phyloP scores from a whole-genome alignment of 257 asterid species.

The Jasminum sambac region DNA sequence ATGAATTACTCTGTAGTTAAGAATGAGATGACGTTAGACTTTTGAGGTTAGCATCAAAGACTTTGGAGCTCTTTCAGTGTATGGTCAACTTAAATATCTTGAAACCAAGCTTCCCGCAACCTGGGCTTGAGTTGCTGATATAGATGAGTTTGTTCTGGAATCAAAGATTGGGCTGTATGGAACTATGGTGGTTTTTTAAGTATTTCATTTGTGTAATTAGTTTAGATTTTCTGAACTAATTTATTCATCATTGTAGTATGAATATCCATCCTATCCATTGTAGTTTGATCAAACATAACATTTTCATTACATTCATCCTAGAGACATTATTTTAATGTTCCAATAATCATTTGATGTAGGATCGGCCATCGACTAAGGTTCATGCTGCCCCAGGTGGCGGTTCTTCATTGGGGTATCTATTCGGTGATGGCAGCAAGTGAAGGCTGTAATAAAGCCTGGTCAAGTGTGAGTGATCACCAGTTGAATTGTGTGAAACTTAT shows the following conservation, averaged over 20 bases:
- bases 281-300: not conserved
- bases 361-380: conserved; percentile 28
- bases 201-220: not conserved
- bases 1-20: not conserved
- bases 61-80: not conserved
- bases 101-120: not conserved
- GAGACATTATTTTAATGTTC: too few relatives aligned
- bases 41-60: not conserved
- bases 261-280: too few relatives aligned
- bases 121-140: not conserved
- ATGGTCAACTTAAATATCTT: not conserved
- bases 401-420: conserved; percentile 26
- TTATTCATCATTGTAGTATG: too few relatives aligned
- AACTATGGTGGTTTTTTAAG: not conserved
- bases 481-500: not conserved
- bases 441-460: not conserved
- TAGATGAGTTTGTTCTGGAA: not conserved
- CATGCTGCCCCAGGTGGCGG: conserved; percentile 18
- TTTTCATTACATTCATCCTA: too few relatives aligned
- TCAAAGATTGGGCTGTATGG: not conserved
- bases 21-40: not conserved
- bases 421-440: conserved; percentile 26
- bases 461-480: not conserved
- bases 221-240: not conserved
- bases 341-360: conserved; percentile 12